Base-by-base conservation (phyloP, 805 yeast genomes). In the Zygoascus flipseniorum region DNA sequence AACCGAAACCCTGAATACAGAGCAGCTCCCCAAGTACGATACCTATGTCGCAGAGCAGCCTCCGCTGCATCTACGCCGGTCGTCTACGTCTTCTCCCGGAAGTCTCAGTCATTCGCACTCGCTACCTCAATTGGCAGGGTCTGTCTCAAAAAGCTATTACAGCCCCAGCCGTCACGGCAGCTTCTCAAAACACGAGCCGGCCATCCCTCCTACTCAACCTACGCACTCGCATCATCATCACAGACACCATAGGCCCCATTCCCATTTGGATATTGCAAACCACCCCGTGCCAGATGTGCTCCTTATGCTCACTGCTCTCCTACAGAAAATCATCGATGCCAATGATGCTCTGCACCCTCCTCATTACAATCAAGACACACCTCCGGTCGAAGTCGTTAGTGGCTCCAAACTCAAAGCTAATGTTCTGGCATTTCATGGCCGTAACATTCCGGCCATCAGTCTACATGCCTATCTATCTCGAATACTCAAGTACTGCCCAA, bases 401-500 rank as follows among this genome's bases (percentile, higher is more conserved):
- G 59, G 64, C 19, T 58, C 55, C 47, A 59, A 60, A 45, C 48
- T 67, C 61, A 51, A 60, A 42, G 62, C 62, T 43, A 62, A 64
- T 23, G 87, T 92, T 3, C 72, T 92, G 54, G 93, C 96, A 47
- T 93, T 93, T 68, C 96, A 89, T 68, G 99, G 99, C 16, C 83
- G 95, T 54, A 95, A 92, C 65, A 84, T 93, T 9, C 99, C 99
- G 1, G 96, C 95, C n/a, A 93, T 93, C 52, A 81, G 90, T 11
- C 76, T 93, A 48, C 89, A 89, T 62, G 93, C 95, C 19, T 93
- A 93, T 66, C 76, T 93, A 55, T 79, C 88, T 44, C 81, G 99
- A 65, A 92, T 93, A 31, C 79, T 92, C 66, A 92, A 92, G 69
- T 93, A 93, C 71, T 93, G 99, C 68, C 98, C 99, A 0, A 93